Percentiles rank a stretch among this genome's conserved stretches.
Evolutionary conservation across 164 flowering plant genomes (phyloP).

Genomic region (Magnolia officinalis): DNA sequence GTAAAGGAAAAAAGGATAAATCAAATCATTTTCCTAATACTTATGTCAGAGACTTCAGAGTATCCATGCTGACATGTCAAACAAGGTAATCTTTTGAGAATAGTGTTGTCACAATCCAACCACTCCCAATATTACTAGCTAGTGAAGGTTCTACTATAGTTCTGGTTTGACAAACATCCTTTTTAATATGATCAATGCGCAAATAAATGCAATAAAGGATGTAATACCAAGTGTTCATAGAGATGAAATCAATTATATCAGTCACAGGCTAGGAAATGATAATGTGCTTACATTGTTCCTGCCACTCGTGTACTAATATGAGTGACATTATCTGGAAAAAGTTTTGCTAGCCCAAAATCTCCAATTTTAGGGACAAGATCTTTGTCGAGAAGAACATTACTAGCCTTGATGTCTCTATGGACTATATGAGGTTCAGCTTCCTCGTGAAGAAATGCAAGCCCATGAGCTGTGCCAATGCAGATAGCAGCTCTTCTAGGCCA

Average conservation of each 20-base stretch:
- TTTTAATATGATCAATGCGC: not conserved
- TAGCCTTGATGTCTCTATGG: conserved; percentile 86
- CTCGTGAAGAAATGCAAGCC: conserved; percentile 84
- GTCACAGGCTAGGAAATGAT: not conserved
- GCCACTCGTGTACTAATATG: conserved; percentile 88
- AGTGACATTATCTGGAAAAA: conserved; percentile 81
- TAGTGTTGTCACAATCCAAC: too few species aligned
- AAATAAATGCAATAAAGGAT: not conserved
- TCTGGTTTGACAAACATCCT: not conserved
- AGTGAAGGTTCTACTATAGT: not conserved
- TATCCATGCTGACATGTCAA: not conserved
- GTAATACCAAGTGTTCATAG: not conserved
- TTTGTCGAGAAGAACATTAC: conserved; percentile 77
- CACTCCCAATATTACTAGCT: not conserved
- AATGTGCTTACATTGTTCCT: conserved; percentile 78
- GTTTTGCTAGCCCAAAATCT: conserved; percentile 91
- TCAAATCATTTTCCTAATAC: not conserved
- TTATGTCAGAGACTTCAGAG: too few species aligned
- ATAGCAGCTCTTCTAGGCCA: conserved; percentile 71
- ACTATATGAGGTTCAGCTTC: conserved; percentile 68
- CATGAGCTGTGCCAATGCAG: conserved; percentile 67
- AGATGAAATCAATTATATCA: not conserved
- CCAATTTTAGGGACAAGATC: conserved; percentile 73
- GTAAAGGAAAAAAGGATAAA: not conserved
- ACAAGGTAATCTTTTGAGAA: not conserved